Base-by-base conservation (phyloP, 2,329 filamentous ascomycete species). In the Penicillium sp. region DNA sequence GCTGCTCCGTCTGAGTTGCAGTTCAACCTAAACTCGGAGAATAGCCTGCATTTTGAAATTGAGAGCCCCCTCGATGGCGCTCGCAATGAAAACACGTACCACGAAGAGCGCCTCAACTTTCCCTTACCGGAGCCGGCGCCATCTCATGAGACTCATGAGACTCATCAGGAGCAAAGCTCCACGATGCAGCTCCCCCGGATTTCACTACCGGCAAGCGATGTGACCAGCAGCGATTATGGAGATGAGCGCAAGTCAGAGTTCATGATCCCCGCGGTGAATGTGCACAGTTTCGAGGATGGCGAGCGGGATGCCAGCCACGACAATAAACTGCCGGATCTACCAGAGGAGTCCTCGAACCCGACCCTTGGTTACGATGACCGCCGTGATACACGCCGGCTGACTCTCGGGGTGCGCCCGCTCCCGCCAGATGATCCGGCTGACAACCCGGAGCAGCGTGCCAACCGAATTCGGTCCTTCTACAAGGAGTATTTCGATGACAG, bases 401-500 rank as follows among this genome's bases (percentile, higher is more conserved):
- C 81, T 3, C 79, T 85, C 70, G 82, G 82, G 44, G 66, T 95
- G 71, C 87, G 94, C 14, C 94, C 94, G 20, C 80, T 99, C 56
- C 94, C 94, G 5, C 90, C 91, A 31, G 86, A 92, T 65, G 89
- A 95, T 58, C 84, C 89, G 39, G 83, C 86, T 3, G 94, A 97
- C 68, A 92, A 96, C 68, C 91, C 94, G 0, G 94, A 97, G 71
- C 86, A 92, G 66, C 85, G 94, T 64, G 94, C 94, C 58, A 97
- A 96, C 77, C 86, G 94, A 52, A 99, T 99, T 61, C 84, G 94
- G 70, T 99, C 94, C 4, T 99, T 99, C 78, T 99, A 99, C 79
- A 96, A 96, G 77, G 94, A 99, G 69, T 99, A 99, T 76, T 99
- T 99, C 63, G 94, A 97, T 60, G 92, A 96, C 38, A 84, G 79